Percentiles rank a stretch among this genome's conserved stretches.
These are phyloP conservation scores for Acacia confusa DNA, from an alignment of 306 rosid species.

Conservation along the genomic window DNA sequence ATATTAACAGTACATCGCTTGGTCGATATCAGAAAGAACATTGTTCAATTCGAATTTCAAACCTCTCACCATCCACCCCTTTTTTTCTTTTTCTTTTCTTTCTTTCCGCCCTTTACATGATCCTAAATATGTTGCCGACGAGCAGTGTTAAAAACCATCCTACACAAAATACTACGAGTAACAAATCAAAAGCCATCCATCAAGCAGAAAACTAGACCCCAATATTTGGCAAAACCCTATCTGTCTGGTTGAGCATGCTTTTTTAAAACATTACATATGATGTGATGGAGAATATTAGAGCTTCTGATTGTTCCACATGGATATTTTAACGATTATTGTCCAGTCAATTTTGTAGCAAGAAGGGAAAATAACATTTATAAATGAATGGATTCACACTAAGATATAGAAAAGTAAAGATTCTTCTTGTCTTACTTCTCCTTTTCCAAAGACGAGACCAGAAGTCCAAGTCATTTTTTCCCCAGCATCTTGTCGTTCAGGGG, in stretches of 20 bases:
- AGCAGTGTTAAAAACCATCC: neutral
- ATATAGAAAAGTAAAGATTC: neutral
- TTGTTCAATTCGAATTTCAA: neutral
- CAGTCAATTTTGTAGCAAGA: slow-evolving; percentile 14
- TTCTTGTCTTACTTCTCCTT: slow-evolving; percentile 70
- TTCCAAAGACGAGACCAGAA: slow-evolving; percentile 91
- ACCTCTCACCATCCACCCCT: neutral
- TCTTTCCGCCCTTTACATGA: neutral
- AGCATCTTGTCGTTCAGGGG: slow-evolving; percentile 63
- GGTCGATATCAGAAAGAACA: neutral
- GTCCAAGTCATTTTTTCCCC: slow-evolving; percentile 68
- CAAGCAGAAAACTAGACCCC: neutral
- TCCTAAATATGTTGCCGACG: neutral
- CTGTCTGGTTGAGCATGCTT: neutral
- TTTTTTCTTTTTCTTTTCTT: neutral
- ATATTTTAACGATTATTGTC: neutral
- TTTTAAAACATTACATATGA: slow-evolving; percentile 20
- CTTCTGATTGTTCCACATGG: no score
- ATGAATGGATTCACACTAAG: neutral
- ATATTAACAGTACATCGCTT: neutral
- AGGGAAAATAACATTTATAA: neutral
- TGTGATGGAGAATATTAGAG: slow-evolving; percentile 5
- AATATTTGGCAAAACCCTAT: neutral
- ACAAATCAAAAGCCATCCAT: neutral
- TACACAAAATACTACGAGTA: neutral